Conservation (phyloP, 1,139 yeast genomes). For the Candida sp. region DNA sequence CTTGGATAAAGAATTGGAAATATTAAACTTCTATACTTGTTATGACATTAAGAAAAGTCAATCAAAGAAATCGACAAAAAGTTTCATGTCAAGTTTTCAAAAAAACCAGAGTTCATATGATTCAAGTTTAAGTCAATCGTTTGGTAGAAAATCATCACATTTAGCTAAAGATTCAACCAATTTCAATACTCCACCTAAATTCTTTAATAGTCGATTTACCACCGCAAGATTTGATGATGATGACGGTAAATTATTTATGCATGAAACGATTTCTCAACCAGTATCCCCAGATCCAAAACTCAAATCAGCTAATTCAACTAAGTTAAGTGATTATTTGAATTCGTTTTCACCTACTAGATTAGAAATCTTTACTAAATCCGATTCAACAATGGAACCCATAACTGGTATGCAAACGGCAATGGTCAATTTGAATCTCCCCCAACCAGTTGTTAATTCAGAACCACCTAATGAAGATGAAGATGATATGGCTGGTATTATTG, state of each 20-base stretch:
- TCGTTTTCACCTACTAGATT: background rate
- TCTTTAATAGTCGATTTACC: background rate
- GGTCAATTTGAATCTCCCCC: background rate
- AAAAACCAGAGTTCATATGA: background rate
- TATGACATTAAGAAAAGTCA: background rate
- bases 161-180: conserved; percentile 1
- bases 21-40: background rate
- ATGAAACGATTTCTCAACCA: background rate
- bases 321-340: background rate
- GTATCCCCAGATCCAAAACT: too few relatives aligned
- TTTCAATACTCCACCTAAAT: background rate
- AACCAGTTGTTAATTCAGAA: background rate
- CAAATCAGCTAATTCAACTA: background rate
- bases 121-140: background rate
- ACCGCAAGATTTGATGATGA: background rate
- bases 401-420: background rate
- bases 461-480: background rate
- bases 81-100: background rate
- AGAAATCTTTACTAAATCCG: background rate
- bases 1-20: conserved; percentile 11
- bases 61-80: background rate
- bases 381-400: background rate
- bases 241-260: background rate
- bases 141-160: conserved; percentile 1
- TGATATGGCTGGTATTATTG: background rate